Conservation (phyloP, 805 yeast species). For the Schizosaccharomyces japonicus region DNA sequence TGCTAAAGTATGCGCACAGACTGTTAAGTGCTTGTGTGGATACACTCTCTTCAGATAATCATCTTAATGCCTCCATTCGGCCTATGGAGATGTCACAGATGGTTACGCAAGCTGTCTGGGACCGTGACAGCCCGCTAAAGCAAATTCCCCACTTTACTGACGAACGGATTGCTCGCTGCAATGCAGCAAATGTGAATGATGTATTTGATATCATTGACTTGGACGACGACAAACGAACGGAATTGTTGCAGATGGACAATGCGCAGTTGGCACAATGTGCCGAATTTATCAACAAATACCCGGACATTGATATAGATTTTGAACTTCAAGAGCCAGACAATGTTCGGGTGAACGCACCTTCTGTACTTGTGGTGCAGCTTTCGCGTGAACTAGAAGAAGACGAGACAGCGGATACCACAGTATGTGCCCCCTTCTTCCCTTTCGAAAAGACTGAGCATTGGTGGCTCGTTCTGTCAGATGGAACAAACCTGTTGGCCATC, state of each 20-base stretch:
- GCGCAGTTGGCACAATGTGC: conserved; percentile 40
- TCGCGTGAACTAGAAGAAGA: conserved; percentile 43
- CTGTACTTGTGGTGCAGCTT: conserved; percentile 19
- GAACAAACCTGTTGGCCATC: conserved; percentile 37
- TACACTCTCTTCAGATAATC: conserved; percentile 55
- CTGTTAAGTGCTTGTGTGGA: conserved; percentile 51
- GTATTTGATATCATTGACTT: conserved; percentile 55
- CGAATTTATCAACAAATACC: conserved; percentile 69
- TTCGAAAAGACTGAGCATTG: conserved; percentile 32
- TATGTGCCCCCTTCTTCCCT: conserved; percentile 38
- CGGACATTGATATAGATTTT: conserved; percentile 49
- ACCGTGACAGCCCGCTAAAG: conserved; percentile 45
- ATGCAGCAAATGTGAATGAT: conserved; percentile 30
- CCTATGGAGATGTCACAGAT: conserved; percentile 79
- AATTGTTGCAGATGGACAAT: conserved; percentile 32
- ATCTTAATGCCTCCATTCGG: conserved; percentile 38
- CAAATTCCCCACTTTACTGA: conserved; percentile 53
- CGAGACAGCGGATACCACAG: conserved; percentile 34
- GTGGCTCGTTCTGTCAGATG: conserved; percentile 77
- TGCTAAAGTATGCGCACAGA: conserved; percentile 27
- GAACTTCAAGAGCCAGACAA: conserved; percentile 22
- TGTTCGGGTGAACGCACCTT: conserved; percentile 26
- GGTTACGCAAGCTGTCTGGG: conserved; percentile 74
- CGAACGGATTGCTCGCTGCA: conserved; percentile 30
- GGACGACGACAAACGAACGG: conserved; percentile 46